Conservation (phyloP, 352 stramenopile species). For the Globisporangium nunn region DNA sequence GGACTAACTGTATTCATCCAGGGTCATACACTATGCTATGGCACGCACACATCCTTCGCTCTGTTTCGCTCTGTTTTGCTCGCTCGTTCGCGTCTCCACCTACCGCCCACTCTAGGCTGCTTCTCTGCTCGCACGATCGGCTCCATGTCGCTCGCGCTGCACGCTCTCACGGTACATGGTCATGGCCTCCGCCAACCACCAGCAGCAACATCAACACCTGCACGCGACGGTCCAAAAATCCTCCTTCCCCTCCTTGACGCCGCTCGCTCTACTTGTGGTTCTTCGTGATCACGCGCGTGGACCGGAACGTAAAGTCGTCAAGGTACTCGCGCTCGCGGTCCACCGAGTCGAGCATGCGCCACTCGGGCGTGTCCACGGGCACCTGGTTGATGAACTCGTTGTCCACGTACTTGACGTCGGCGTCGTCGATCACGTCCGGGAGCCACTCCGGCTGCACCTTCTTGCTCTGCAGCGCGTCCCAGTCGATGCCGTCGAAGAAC, state of each 20-base stretch:
- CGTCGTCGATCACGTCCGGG: slow-evolving; percentile 74
- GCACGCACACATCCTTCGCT: neutral
- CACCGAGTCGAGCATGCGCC: slow-evolving; percentile 85
- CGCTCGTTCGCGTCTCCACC: neutral
- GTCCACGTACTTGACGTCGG: slow-evolving; percentile 84
- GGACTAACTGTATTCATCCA: neutral
- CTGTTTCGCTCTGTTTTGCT: neutral
- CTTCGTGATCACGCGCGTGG: slow-evolving; percentile 52
- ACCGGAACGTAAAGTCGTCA: slow-evolving; percentile 79
- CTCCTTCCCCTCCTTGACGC: too few species aligned
- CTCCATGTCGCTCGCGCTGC: neutral
- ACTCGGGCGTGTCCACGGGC: slow-evolving; percentile 82
- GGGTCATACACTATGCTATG: neutral
- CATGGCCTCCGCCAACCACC: neutral
- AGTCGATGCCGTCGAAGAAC: slow-evolving; percentile 86
- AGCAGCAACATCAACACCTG: neutral
- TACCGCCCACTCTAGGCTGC: neutral
- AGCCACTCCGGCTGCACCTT: slow-evolving; percentile 76
- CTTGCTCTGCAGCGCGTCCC: slow-evolving; percentile 78
- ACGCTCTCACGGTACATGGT: too few species aligned
- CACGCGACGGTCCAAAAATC: neutral
- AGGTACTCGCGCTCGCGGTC: slow-evolving; percentile 81
- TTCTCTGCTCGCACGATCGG: neutral
- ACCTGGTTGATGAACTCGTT: slow-evolving; percentile 86
- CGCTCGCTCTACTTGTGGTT: slow-evolving; percentile 9